Percentiles rank a stretch among this genome's conserved stretches.
These are phyloP conservation scores for Articulospora tetracladia DNA, from an alignment of 495 filamentous ascomycete species.

Conservation along the genomic window DNA sequence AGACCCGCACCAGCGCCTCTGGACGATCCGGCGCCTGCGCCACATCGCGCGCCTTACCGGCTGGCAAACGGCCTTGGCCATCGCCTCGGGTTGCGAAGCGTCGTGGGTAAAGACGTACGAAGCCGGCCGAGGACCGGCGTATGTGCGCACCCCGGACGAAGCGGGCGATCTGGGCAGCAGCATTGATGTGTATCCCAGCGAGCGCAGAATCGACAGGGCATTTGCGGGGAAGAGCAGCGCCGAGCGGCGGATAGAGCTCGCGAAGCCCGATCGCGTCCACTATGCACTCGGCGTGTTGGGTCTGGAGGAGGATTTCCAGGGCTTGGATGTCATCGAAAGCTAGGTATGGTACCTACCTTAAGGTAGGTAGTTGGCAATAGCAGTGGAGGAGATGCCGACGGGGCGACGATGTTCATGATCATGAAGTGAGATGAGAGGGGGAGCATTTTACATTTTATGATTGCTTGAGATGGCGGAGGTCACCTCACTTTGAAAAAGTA, in stretches of 20 bases:
- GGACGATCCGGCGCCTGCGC: conserved; percentile 67
- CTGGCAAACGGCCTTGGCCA: conserved; percentile 76
- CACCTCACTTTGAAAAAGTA: too few relatives aligned
- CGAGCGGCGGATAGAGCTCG: conserved; percentile 29
- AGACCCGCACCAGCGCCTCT: conserved; percentile 65
- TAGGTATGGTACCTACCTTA: too few relatives aligned
- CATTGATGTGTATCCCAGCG: conserved; percentile 9
- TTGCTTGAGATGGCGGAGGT: not conserved
- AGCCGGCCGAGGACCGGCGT: conserved; percentile 71
- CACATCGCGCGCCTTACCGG: conserved; percentile 79
- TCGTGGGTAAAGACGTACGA: conserved; percentile 72
- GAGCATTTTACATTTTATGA: not conserved
- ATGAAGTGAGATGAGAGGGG: not conserved
- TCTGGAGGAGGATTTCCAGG: conserved; percentile 48
- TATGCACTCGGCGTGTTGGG: conserved; percentile 50
- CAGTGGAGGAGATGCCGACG: too few relatives aligned
- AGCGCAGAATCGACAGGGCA: conserved; percentile 35
- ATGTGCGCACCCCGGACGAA: conserved; percentile 20
- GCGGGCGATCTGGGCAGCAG: not conserved
- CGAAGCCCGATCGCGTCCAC: conserved; percentile 43
- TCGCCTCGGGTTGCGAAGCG: conserved; percentile 78
- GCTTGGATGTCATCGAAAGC: conserved; percentile 33
- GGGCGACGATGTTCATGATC: too few relatives aligned
- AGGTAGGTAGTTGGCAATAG: too few relatives aligned
- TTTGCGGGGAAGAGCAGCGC: conserved; percentile 4